These are phyloP conservation scores for Penicillium digitatum DNA, from an alignment of 2,329 filamentous ascomycete genomes.

Conservation along the genomic window DNA sequence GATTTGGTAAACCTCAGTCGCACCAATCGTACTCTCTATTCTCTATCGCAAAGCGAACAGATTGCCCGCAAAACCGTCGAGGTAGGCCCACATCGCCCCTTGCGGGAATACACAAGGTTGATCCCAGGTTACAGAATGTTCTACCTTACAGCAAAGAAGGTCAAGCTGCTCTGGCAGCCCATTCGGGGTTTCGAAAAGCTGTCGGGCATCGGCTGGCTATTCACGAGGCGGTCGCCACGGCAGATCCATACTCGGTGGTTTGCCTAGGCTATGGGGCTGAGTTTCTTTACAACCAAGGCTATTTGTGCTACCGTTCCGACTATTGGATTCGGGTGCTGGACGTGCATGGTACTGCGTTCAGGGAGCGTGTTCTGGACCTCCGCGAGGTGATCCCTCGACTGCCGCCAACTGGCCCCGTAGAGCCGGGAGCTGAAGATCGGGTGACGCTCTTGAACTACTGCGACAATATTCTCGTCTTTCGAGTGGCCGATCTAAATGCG, in stretches of 20 bases:
- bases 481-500: slow-evolving; percentile 47
- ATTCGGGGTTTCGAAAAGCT: slow-evolving; percentile 49
- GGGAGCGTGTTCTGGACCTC: slow-evolving; percentile 57
- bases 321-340: slow-evolving; percentile 57
- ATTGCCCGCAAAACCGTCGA: slow-evolving; percentile 57
- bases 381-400: slow-evolving; percentile 39
- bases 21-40: slow-evolving; percentile 51
- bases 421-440: slow-evolving; percentile 37
- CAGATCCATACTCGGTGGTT: slow-evolving; percentile 59
- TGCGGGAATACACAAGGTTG: neutral
- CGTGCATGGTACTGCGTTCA: slow-evolving; percentile 47
- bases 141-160: slow-evolving; percentile 47
- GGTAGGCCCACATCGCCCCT: slow-evolving; percentile 39
- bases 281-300: slow-evolving; percentile 61
- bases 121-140: slow-evolving; percentile 35
- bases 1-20: slow-evolving; percentile 57
- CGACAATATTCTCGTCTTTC: slow-evolving; percentile 55
- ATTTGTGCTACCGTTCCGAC: slow-evolving; percentile 60
- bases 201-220: slow-evolving; percentile 61
- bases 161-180: slow-evolving; percentile 33
- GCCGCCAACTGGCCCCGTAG: slow-evolving; percentile 26
- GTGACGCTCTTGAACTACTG: slow-evolving; percentile 57
- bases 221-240: slow-evolving; percentile 56
- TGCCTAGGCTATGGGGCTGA: slow-evolving; percentile 58
- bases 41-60: slow-evolving; percentile 51